These are phyloP conservation scores for Citrus trifoliata DNA, from an alignment of 345 rosid species.

Conservation along the genomic window DNA sequence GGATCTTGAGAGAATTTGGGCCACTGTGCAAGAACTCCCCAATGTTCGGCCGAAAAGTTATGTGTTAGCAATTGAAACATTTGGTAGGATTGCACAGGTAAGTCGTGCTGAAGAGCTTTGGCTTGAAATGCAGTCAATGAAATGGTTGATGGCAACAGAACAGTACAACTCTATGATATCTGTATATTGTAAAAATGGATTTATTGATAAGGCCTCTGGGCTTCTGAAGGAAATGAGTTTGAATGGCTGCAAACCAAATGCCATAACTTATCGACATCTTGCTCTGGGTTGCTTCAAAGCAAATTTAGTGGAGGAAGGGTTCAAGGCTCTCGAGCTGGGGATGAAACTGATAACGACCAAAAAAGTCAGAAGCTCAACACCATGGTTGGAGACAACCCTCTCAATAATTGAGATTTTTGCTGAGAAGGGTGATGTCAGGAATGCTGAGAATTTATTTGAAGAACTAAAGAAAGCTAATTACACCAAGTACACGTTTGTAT, in stretches of 20 bases:
- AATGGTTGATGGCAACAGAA: conserved; percentile 59
- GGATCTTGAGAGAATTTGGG: conserved; percentile 67
- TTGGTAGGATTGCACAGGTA: conserved; percentile 54
- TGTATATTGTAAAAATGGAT: conserved; percentile 62
- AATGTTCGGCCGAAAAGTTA: conserved; percentile 64
- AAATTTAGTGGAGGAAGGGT: conserved; percentile 54
- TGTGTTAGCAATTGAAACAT: conserved; percentile 70
- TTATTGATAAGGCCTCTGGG: conserved; percentile 54
- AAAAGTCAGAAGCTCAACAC: conserved; percentile 60
- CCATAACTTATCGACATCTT: conserved; percentile 77
- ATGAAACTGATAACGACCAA: conserved; percentile 39
- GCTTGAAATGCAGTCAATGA: conserved; percentile 63
- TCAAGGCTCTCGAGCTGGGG: conserved; percentile 66
- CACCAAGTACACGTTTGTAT: conserved; percentile 69
- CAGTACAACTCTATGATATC: conserved; percentile 76
- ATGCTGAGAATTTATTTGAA: conserved; percentile 71
- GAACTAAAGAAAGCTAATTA: conserved; percentile 68
- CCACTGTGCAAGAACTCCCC: conserved; percentile 47
- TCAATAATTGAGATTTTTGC: conserved; percentile 70
- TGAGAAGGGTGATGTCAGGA: conserved; percentile 65
- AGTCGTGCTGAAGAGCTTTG: conserved; percentile 76
- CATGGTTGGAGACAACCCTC: conserved; percentile 87
- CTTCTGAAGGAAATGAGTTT: conserved; percentile 62
- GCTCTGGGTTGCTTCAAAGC: conserved; percentile 86
- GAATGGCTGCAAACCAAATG: conserved; percentile 61